Evolutionary conservation across 192 early-diverging fungal genomes (phyloP).

Genomic region (Chytriomyces hyalinus): DNA sequence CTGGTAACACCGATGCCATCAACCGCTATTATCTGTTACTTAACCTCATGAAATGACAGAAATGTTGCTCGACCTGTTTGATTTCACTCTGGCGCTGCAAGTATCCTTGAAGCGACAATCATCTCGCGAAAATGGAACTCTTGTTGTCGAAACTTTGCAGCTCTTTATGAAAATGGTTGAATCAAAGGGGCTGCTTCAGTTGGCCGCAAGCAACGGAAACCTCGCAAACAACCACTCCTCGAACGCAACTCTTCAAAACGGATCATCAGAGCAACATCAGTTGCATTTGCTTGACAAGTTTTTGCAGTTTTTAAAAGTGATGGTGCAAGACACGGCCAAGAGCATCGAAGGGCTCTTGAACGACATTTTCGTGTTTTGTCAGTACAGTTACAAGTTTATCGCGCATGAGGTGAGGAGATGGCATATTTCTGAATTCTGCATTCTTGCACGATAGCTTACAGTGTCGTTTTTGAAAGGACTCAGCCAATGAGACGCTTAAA

Average conservation of each 20-base stretch:
- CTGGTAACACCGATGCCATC: background rate
- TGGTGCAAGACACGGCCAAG: constrained; percentile 32
- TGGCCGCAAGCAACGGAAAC: background rate
- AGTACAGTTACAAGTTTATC: constrained; percentile 18
- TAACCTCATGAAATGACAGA: constrained; percentile 10
- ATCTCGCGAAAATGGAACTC: constrained; percentile 21
- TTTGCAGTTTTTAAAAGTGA: constrained; percentile 16
- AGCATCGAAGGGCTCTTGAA: constrained; percentile 27
- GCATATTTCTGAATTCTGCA: background rate
- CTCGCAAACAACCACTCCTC: background rate
- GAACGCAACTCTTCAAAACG: background rate
- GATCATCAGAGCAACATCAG: background rate
- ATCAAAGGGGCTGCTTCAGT: constrained; percentile 10
- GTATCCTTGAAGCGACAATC: constrained; percentile 22
- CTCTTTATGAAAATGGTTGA: constrained; percentile 32
- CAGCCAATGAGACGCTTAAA: constrained; percentile 14
- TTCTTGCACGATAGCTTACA: background rate
- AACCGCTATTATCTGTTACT: background rate
- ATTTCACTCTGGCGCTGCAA: constrained; percentile 34
- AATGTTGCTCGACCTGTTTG: constrained; percentile 32
- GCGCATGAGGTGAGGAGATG: constrained; percentile 26
- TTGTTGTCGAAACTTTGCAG: constrained; percentile 31
- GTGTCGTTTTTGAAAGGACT: background rate
- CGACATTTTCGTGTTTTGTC: constrained; percentile 23
- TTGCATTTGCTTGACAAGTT: constrained; percentile 31